phyloP scores from a whole-genome alignment of 495 filamentous ascomycete genomes.

The Penicillium fimorum region DNA sequence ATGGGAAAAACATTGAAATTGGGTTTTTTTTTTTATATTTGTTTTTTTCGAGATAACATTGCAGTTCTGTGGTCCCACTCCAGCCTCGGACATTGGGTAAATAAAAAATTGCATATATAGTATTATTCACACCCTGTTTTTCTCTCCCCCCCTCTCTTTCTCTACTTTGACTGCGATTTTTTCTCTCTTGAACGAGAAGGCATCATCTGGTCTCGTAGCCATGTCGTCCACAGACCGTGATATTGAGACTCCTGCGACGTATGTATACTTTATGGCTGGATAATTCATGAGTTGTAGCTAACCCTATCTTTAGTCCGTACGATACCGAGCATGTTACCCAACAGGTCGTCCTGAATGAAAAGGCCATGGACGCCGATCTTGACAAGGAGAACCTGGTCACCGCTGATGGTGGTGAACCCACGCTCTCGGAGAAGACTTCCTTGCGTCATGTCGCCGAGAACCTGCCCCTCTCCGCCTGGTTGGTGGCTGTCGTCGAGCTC shows the following conservation, averaged over 20 bases:
- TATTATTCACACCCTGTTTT: slow-evolving; percentile 10
- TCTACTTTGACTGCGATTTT: slow-evolving; percentile 6
- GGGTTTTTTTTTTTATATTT: slow-evolving; percentile 10
- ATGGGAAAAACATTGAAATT: slow-evolving; percentile 8
- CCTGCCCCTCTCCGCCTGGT: slow-evolving; percentile 55
- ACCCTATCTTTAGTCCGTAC: slow-evolving; percentile 9
- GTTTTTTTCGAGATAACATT: slow-evolving; percentile 7
- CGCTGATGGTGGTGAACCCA: slow-evolving; percentile 53
- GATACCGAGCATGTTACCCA: slow-evolving; percentile 19
- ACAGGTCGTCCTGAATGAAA: slow-evolving; percentile 29
- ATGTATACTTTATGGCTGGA: slow-evolving; percentile 19
- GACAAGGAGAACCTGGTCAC: slow-evolving; percentile 38
- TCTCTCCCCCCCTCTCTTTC: neutral
- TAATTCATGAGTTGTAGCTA: slow-evolving; percentile 5
- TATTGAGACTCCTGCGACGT: slow-evolving; percentile 34
- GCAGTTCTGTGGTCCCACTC: slow-evolving; percentile 12
- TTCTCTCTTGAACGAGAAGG: slow-evolving; percentile 12
- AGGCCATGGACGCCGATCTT: slow-evolving; percentile 22
- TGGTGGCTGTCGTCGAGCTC: slow-evolving; percentile 61
- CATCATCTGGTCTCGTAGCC: slow-evolving; percentile 14
- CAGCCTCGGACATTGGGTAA: slow-evolving; percentile 19
- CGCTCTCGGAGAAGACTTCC: slow-evolving; percentile 49
- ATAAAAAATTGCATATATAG: slow-evolving; percentile 26
- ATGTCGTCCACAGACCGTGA: slow-evolving; percentile 38
- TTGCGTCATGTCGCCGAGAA: slow-evolving; percentile 56